These are phyloP conservation scores for Zopfia rhizophila DNA, from an alignment of 2,329 filamentous ascomycete genomes.

Conservation along the genomic window DNA sequence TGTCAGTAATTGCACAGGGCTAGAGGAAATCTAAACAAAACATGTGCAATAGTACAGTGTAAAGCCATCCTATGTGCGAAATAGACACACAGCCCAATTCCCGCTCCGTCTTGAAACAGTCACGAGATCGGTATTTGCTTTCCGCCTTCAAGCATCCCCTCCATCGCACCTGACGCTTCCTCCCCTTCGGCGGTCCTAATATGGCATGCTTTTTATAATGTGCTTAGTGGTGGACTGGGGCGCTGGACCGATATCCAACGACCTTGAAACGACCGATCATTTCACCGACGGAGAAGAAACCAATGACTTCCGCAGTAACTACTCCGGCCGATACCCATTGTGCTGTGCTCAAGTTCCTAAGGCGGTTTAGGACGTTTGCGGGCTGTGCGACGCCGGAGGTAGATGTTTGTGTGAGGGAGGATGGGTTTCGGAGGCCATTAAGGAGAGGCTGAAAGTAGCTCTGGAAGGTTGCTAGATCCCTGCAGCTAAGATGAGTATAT, in stretches of 20 bases:
- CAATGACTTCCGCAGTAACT: conserved; percentile 84
- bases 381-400: conserved; percentile 66
- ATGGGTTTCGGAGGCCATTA: conserved; percentile 76
- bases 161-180: background rate
- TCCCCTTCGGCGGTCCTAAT: background rate
- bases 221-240: conserved; percentile 44
- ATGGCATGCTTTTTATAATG: conserved; percentile 1
- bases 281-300: conserved; percentile 98
- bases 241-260: conserved; percentile 76
- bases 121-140: too few species aligned
- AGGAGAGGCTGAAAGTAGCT: conserved; percentile 81
- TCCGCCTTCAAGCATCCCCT: conserved; percentile 1
- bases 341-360: conserved; percentile 76
- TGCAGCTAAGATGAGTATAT: conserved; percentile 54
- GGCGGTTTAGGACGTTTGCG: conserved; percentile 62
- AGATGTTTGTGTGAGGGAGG: conserved; percentile 51
- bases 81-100: conserved; percentile 24
- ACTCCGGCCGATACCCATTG: conserved; percentile 81
- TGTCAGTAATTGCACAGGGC: conserved; percentile 44
- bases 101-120: conserved; percentile 1
- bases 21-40: conserved; percentile 51
- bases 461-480: conserved; percentile 84
- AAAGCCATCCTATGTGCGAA: conserved; percentile 31
- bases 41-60: conserved; percentile 55
- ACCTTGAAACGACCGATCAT: conserved; percentile 97